Evolutionary conservation across 441 rosid genomes (phyloP).

Genomic region (Geranium incanum): DNA sequence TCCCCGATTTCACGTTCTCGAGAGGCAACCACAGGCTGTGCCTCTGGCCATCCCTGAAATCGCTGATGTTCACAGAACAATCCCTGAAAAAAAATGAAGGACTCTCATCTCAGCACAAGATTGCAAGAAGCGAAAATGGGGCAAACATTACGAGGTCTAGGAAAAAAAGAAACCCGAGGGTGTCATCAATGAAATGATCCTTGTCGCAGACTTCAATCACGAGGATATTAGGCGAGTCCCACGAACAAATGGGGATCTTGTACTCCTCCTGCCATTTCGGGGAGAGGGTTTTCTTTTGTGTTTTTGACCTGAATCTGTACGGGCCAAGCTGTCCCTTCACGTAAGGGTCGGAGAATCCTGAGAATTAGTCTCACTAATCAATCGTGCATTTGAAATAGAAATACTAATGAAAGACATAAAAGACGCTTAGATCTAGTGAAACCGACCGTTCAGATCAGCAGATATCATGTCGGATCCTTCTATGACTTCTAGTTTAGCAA

Average conservation of each 20-base stretch:
- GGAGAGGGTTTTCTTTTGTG: constrained; percentile 54
- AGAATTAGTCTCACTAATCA: constrained; percentile 18
- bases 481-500: constrained; percentile 66
- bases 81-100: constrained; percentile 37
- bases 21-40: constrained; percentile 82
- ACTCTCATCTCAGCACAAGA: neutral
- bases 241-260: constrained; percentile 60
- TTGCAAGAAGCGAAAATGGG: neutral
- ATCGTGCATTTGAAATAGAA: neutral
- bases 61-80: constrained; percentile 54
- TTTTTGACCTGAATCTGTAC: constrained; percentile 66
- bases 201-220: constrained; percentile 72
- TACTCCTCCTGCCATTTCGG: constrained; percentile 93
- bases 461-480: constrained; percentile 83
- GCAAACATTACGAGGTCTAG: constrained; percentile 11
- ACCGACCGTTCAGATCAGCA: constrained; percentile 72
- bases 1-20: constrained; percentile 66
- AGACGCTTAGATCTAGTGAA: neutral
- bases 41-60: constrained; percentile 60
- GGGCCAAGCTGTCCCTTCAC: constrained; percentile 83
- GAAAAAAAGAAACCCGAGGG: constrained; percentile 58
- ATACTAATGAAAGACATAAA: neutral
- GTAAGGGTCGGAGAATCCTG: constrained; percentile 93
- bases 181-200: constrained; percentile 71
- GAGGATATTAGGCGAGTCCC: constrained; percentile 65